Percentiles rank a stretch among this genome's conserved stretches.
phyloP scores from a whole-genome alignment of 225 moss, liverwort and hornwort species.

The Antitrichia curtipendula region DNA sequence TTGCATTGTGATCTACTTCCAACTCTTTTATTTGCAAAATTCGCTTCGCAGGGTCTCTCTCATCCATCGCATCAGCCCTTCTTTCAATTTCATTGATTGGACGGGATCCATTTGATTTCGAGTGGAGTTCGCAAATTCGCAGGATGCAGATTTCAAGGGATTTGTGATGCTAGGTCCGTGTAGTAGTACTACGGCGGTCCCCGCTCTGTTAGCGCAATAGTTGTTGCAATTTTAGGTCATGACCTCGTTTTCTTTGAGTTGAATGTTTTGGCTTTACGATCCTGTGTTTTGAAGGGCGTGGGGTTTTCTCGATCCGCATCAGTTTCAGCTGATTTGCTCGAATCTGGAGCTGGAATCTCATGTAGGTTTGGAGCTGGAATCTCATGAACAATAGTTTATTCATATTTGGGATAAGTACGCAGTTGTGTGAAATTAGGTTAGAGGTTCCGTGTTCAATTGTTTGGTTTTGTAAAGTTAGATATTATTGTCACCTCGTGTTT shows the following conservation, averaged over 20 bases:
- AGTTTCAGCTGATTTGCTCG: not conserved
- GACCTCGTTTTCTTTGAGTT: not conserved
- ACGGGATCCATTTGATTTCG: not conserved
- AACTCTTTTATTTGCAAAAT: not conserved
- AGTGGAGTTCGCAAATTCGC: not conserved
- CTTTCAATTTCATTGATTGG: not conserved
- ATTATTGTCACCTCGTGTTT: not conserved
- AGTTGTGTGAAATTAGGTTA: not conserved
- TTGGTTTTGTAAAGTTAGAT: not conserved
- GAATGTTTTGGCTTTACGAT: not conserved
- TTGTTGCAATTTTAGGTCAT: not conserved
- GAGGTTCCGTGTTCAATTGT: not conserved
- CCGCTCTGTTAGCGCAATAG: no score
- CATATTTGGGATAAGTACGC: not conserved
- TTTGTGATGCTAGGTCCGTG: not conserved
- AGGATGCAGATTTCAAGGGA: not conserved
- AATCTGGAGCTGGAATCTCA: not conserved
- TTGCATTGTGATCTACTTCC: not conserved
- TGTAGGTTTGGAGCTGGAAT: not conserved
- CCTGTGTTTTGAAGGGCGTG: not conserved
- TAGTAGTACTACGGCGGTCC: no score
- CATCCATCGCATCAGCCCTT: not conserved
- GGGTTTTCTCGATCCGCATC: not conserved
- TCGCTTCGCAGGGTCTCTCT: not conserved
- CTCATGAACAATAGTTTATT: not conserved